Evolutionary conservation across 2,329 filamentous ascomycete species (phyloP).

Genomic region (Xylaria polymorpha): DNA sequence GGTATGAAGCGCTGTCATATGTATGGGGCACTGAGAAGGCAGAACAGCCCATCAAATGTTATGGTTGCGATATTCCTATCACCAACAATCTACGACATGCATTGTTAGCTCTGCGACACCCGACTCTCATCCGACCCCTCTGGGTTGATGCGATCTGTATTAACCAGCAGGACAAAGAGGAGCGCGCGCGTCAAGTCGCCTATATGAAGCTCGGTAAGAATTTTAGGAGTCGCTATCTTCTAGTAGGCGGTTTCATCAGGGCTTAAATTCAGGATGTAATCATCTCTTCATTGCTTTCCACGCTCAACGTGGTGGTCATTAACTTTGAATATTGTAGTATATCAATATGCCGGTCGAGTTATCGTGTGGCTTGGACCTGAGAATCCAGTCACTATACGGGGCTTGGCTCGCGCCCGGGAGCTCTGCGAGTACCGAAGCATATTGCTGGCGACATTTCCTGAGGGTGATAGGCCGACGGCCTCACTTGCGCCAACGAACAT

Average conservation of each 20-base stretch:
- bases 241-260: background rate
- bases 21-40: slow-evolving; percentile 17
- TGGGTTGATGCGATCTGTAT: slow-evolving; percentile 19
- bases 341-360: slow-evolving; percentile 17
- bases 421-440: slow-evolving; percentile 21
- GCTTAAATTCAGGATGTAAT: background rate
- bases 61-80: slow-evolving; percentile 10
- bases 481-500: background rate
- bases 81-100: slow-evolving; percentile 14
- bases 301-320: background rate
- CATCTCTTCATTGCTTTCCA: background rate
- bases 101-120: slow-evolving; percentile 13
- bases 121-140: slow-evolving; percentile 2
- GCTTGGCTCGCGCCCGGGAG: slow-evolving; percentile 18
- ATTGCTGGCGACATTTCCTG: background rate
- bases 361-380: slow-evolving; percentile 21
- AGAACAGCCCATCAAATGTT: background rate
- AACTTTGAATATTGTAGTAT: background rate
- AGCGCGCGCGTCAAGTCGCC: slow-evolving; percentile 16
- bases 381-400: slow-evolving; percentile 1
- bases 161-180: slow-evolving; percentile 17
- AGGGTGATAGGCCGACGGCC: background rate
- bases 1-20: slow-evolving; percentile 23
- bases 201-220: slow-evolving; percentile 21
- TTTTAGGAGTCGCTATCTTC: background rate